phyloP scores from a whole-genome alignment of 495 filamentous ascomycete species.

The Penicillium atrosanguineum region DNA sequence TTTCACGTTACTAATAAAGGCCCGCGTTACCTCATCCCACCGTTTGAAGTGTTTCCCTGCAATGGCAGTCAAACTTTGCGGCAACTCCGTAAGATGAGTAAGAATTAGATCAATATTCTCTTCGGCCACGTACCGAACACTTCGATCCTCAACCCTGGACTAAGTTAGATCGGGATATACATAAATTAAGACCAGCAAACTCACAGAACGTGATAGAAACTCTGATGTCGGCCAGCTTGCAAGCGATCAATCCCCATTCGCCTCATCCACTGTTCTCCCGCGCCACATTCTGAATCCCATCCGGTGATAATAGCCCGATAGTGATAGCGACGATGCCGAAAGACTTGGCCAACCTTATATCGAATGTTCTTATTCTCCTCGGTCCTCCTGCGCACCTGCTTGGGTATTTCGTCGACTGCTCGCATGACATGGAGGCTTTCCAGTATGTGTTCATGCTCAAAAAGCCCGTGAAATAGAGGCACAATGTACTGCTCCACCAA shows the following conservation, averaged over 20 bases:
- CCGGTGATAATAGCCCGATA: constrained; percentile 82
- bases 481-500: constrained; percentile 63
- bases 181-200: constrained; percentile 31
- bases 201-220: constrained; percentile 83
- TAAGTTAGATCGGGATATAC: constrained; percentile 10
- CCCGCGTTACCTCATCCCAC: constrained; percentile 62
- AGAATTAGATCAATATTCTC: constrained; percentile 74
- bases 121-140: constrained; percentile 76
- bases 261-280: constrained; percentile 54
- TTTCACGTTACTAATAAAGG: constrained; percentile 81
- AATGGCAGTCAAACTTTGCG: constrained; percentile 57
- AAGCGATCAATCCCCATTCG: constrained; percentile 63
- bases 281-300: constrained; percentile 67
- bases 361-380: constrained; percentile 45
- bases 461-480: constrained; percentile 50
- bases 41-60: constrained; percentile 89
- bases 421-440: constrained; percentile 57
- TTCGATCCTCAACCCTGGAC: constrained; percentile 65
- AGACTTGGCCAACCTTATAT: constrained; percentile 80
- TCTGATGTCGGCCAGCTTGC: constrained; percentile 62
- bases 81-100: constrained; percentile 43
- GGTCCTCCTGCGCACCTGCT: constrained; percentile 47
- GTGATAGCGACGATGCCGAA: constrained; percentile 75
- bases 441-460: constrained; percentile 44
- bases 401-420: constrained; percentile 59